Conservation (phyloP, 495 filamentous ascomycete species). For the Hypoxylon lenormandii region DNA sequence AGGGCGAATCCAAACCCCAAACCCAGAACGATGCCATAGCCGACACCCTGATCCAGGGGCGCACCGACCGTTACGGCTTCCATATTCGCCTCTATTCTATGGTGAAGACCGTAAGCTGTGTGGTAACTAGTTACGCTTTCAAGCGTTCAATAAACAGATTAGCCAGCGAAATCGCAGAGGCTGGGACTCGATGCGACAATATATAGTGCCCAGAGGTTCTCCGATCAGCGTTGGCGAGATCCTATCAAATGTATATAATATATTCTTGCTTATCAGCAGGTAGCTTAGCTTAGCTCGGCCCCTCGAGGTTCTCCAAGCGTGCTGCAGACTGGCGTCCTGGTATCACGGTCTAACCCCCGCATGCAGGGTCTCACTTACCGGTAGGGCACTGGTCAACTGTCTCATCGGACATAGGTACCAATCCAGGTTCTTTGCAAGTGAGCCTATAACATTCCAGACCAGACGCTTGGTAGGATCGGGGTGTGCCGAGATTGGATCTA, state of each 20-base stretch:
- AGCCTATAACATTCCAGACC: slow-evolving; percentile 36
- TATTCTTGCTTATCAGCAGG: slow-evolving; percentile 39
- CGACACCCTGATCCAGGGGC: slow-evolving; percentile 75
- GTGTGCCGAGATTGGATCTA: no score
- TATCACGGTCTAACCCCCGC: slow-evolving; percentile 38
- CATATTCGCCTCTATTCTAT: slow-evolving; percentile 24
- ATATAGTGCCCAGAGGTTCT: slow-evolving; percentile 19
- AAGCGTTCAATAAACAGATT: slow-evolving; percentile 7
- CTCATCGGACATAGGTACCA: slow-evolving; percentile 13
- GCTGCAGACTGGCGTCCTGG: slow-evolving; percentile 26
- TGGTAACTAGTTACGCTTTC: background rate
- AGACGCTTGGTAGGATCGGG: slow-evolving; percentile 3
- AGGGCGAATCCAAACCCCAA: slow-evolving; percentile 80
- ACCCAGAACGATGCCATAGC: slow-evolving; percentile 86
- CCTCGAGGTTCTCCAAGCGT: slow-evolving; percentile 28
- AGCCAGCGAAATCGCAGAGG: background rate
- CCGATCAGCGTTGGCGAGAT: background rate
- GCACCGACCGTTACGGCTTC: slow-evolving; percentile 49
- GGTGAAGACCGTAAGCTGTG: slow-evolving; percentile 5
- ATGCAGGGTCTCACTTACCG: slow-evolving; percentile 32
- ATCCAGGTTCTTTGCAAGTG: slow-evolving; percentile 2
- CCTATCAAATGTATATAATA: slow-evolving; percentile 25
- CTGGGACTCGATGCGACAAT: slow-evolving; percentile 13
- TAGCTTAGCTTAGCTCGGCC: slow-evolving; percentile 25
- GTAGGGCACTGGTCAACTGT: slow-evolving; percentile 8